Evolutionary conservation across 371 early-diverging fungal species (phyloP).

Genomic region (Rhizomucor pusillus): DNA sequence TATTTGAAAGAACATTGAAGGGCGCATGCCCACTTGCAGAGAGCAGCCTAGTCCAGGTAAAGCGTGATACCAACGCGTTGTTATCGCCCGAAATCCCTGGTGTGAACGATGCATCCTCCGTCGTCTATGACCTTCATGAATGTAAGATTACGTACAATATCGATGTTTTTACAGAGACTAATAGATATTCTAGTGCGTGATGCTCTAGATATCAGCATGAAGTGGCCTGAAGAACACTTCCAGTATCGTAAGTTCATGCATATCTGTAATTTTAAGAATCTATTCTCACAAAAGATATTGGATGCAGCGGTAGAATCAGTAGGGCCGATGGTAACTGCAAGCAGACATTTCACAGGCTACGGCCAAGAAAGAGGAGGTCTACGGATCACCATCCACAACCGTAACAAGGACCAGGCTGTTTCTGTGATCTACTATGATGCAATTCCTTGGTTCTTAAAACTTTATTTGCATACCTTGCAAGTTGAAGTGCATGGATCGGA

Average conservation of each 20-base stretch:
- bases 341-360: conserved; percentile 77
- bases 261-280: neutral
- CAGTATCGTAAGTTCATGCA: conserved; percentile 43
- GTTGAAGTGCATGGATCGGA: conserved; percentile 40
- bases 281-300: neutral
- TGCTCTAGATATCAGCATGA: conserved; percentile 35
- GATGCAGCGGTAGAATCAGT: conserved; percentile 27
- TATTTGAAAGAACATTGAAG: conserved; percentile 61
- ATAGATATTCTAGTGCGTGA: conserved; percentile 3
- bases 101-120: conserved; percentile 1
- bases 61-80: neutral
- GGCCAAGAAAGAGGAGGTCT: conserved; percentile 89
- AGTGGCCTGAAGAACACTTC: conserved; percentile 40
- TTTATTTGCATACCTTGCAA: conserved; percentile 85
- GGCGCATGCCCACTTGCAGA: conserved; percentile 67
- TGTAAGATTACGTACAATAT: conserved; percentile 12
- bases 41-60: conserved; percentile 50
- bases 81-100: no score
- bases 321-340: conserved; percentile 59
- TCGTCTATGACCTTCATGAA: conserved; percentile 42
- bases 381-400: conserved; percentile 68
- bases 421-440: conserved; percentile 70
- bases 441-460: conserved; percentile 89
- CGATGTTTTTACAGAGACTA: neutral
- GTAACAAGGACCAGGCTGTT: conserved; percentile 35